phyloP scores from a whole-genome alignment of 345 rosid species.

The Euphorbia pulcherrima region DNA sequence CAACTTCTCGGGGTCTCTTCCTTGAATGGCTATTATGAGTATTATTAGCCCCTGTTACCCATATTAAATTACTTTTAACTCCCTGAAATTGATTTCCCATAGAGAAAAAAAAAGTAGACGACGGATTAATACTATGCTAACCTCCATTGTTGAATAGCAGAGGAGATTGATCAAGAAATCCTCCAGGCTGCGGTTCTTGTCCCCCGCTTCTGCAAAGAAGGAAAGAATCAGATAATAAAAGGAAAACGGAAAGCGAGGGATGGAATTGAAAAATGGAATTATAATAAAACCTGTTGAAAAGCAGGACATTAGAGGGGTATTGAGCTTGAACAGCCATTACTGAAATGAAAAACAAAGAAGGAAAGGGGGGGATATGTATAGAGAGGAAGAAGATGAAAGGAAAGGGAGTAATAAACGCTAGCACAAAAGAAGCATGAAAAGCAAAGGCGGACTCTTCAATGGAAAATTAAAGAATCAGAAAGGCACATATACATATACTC shows the following conservation, averaged over 20 bases:
- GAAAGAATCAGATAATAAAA: neutral
- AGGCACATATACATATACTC: neutral
- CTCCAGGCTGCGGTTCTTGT: slow-evolving; percentile 56
- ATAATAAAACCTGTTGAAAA: slow-evolving; percentile 77
- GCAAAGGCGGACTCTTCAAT: slow-evolving; percentile 48
- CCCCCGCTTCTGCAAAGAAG: slow-evolving; percentile 52
- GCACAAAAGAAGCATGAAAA: slow-evolving; percentile 39
- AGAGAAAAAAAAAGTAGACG: neutral
- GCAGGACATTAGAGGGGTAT: slow-evolving; percentile 72
- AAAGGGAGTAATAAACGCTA: slow-evolving; percentile 23
- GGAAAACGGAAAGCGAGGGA: neutral
- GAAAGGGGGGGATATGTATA: neutral
- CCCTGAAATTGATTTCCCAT: neutral
- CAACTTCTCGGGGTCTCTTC: slow-evolving; percentile 59
- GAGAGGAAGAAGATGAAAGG: slow-evolving; percentile 22
- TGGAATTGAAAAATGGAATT: neutral
- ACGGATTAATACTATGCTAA: neutral
- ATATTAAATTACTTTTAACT: neutral
- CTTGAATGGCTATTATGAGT: slow-evolving; percentile 32
- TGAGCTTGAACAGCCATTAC: slow-evolving; percentile 89
- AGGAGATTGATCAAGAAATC: slow-evolving; percentile 52
- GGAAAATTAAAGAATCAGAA: slow-evolving; percentile 11
- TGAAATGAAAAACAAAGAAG: neutral
- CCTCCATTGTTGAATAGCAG: slow-evolving; percentile 40
- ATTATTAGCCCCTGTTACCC: slow-evolving; percentile 21